Evolutionary conservation across 192 early-diverging fungal species (phyloP).

Genomic region (Kickxella alabastrina): DNA sequence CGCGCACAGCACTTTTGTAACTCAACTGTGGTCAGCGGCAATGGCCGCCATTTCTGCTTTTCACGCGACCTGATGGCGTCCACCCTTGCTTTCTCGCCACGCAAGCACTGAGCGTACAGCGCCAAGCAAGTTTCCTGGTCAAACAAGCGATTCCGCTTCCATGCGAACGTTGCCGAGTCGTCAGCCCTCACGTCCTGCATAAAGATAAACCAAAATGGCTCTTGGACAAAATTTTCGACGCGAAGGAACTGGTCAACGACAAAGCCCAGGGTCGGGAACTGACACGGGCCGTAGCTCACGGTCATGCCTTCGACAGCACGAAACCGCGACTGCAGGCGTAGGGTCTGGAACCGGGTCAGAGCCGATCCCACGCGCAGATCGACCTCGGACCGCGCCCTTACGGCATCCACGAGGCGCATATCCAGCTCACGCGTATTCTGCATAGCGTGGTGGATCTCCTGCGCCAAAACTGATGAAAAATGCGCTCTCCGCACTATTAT

Average conservation of each 20-base stretch:
- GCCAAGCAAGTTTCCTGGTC: constrained; percentile 66
- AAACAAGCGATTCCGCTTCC: constrained; percentile 73
- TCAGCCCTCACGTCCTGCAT: constrained; percentile 56
- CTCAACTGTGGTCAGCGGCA: constrained; percentile 93
- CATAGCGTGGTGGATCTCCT: constrained; percentile 80
- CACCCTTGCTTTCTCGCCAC: constrained; percentile 56
- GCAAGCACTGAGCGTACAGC: constrained; percentile 73
- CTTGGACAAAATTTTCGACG: constrained; percentile 77
- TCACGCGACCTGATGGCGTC: constrained; percentile 58
- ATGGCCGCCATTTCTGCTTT: constrained; percentile 82
- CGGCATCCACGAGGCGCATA: constrained; percentile 68
- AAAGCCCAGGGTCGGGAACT: constrained; percentile 96
- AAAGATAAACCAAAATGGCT: constrained; percentile 86
- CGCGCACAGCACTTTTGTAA: constrained; percentile 79
- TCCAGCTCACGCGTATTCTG: constrained; percentile 69
- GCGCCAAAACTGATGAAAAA: constrained; percentile 81
- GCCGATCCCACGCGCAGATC: constrained; percentile 90
- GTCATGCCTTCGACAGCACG: constrained; percentile 55
- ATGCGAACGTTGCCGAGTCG: constrained; percentile 60
- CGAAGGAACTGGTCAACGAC: constrained; percentile 82
- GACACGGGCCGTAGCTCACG: constrained; percentile 90
- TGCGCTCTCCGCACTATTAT: constrained; percentile 76
- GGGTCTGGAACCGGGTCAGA: constrained; percentile 89
- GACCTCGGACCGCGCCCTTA: constrained; percentile 79
- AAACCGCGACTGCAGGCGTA: constrained; percentile 60